These are phyloP conservation scores for Tetraselmis chui DNA, from an alignment of 139 green algal genomes.

Conservation along the genomic window DNA sequence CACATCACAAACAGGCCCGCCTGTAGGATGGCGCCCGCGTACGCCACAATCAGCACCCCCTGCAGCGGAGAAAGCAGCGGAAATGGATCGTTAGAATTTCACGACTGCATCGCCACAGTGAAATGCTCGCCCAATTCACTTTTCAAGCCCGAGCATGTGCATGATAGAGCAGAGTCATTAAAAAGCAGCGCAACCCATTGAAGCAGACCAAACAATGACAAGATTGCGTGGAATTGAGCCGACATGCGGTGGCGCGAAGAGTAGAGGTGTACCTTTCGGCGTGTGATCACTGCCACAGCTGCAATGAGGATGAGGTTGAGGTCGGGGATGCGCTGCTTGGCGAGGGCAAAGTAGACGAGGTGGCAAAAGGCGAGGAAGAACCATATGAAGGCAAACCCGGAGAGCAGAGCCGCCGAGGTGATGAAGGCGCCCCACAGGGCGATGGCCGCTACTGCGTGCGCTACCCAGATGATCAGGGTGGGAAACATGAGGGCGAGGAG, in stretches of 20 bases:
- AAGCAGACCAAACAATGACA: no score
- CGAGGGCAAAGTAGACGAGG: conserved; percentile 3
- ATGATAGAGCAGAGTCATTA: no score
- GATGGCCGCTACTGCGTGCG: not conserved
- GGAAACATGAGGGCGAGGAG: not conserved
- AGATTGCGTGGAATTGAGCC: no score
- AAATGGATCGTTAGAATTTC: no score
- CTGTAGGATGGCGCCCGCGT: conserved; percentile 1
- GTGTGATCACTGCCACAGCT: not conserved
- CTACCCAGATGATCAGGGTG: not conserved
- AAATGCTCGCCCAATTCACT: no score
- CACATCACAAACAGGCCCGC: not conserved
- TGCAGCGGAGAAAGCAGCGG: not conserved
- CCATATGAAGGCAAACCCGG: not conserved
- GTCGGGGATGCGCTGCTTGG: not conserved
- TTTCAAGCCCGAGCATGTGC: no score
- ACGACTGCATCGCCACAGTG: no score
- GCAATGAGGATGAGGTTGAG: not conserved
- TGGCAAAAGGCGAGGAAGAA: conserved; percentile 1
- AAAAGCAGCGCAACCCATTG: no score
- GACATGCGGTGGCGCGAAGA: no score
- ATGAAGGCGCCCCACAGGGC: not conserved
- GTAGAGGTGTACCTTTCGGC: not conserved
- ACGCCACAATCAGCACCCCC: not conserved
- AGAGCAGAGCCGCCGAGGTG: not conserved